Evolutionary conservation across 1,284 basidiomycete genomes (phyloP).

Genomic region (Crepidotus sp.): DNA sequence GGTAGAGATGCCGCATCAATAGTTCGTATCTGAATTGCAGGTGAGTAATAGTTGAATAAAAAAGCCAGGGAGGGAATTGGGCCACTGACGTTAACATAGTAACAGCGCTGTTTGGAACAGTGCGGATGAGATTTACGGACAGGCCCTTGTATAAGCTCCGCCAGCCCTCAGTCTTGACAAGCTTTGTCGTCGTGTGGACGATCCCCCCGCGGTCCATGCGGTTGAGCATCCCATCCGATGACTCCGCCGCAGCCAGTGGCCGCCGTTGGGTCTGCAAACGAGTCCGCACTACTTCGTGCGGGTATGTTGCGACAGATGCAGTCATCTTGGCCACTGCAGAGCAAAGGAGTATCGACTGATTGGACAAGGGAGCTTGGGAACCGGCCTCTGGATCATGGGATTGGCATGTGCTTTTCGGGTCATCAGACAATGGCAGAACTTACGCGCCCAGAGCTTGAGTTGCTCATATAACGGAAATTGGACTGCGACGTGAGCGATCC

Average conservation of each 20-base stretch:
- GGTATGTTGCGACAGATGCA: constrained; percentile 89
- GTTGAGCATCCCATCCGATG: constrained; percentile 50
- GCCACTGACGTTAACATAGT: constrained; percentile 85
- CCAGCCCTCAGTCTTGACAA: constrained; percentile 79
- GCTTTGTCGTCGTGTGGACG: constrained; percentile 61
- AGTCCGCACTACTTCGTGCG: constrained; percentile 92
- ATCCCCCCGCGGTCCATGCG: constrained; percentile 49
- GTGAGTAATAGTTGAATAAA: constrained; percentile 4
- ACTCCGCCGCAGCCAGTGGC: constrained; percentile 41
- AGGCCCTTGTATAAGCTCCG: constrained; percentile 83
- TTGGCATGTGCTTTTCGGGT: constrained; percentile 2
- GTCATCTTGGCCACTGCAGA: constrained; percentile 90
- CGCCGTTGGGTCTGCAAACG: constrained; percentile 79
- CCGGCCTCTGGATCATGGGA: constrained; percentile 35
- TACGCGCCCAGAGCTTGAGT: constrained; percentile 77
- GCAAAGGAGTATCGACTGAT: constrained; percentile 71
- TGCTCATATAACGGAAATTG: constrained; percentile 96
- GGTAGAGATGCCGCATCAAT: constrained; percentile 51
- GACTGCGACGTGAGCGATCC: constrained; percentile 87
- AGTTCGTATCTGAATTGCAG: constrained; percentile 46
- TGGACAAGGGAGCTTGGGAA: constrained; percentile 52
- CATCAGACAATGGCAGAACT: constrained; percentile 27
- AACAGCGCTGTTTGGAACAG: constrained; percentile 89
- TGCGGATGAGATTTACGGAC: constrained; percentile 83
- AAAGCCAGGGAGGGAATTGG: not conserved